Conservation (phyloP, 768 basidiomycete genomes). For the Agaricus subrufescens region DNA sequence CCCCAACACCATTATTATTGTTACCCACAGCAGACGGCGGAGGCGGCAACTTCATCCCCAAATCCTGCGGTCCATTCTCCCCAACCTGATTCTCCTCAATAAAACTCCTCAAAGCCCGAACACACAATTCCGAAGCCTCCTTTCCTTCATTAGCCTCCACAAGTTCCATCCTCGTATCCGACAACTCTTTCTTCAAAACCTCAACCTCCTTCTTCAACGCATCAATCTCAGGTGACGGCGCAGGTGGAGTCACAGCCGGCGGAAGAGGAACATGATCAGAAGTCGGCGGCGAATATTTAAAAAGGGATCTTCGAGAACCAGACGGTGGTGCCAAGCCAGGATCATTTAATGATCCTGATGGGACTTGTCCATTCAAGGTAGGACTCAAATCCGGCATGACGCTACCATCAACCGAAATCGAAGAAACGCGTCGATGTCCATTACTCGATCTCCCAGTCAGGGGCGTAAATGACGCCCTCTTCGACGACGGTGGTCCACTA, state of each 20-base stretch:
- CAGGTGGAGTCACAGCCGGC: conserved; percentile 45
- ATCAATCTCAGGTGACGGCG: conserved; percentile 52
- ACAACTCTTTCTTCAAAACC: conserved; percentile 52
- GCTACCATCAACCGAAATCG: conserved; percentile 60
- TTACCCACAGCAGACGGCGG: conserved; percentile 29
- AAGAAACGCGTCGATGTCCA: conserved; percentile 68
- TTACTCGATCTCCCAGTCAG: conserved; percentile 48
- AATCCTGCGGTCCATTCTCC: conserved; percentile 6
- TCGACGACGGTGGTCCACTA: conserved; percentile 47
- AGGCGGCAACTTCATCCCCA: conserved; percentile 34
- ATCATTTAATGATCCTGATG: conserved; percentile 18
- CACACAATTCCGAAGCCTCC: conserved; percentile 83
- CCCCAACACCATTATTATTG: conserved; percentile 22
- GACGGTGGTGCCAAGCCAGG: conserved; percentile 15
- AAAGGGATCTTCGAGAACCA: conserved; percentile 41
- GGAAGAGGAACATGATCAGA: conserved; percentile 23
- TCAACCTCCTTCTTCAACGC: conserved; percentile 56
- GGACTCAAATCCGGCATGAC: conserved; percentile 27
- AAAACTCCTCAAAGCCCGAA: conserved; percentile 77
- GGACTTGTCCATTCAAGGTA: conserved; percentile 26
- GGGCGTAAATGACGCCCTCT: conserved; percentile 74
- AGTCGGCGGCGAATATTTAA: conserved; percentile 43
- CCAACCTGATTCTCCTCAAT: conserved; percentile 74
- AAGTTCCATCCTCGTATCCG: conserved; percentile 25
- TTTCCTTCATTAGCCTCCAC: conserved; percentile 77